Conservation (phyloP, 176 grass and related monocot species). For the Hsuehochloa calcarea region DNA sequence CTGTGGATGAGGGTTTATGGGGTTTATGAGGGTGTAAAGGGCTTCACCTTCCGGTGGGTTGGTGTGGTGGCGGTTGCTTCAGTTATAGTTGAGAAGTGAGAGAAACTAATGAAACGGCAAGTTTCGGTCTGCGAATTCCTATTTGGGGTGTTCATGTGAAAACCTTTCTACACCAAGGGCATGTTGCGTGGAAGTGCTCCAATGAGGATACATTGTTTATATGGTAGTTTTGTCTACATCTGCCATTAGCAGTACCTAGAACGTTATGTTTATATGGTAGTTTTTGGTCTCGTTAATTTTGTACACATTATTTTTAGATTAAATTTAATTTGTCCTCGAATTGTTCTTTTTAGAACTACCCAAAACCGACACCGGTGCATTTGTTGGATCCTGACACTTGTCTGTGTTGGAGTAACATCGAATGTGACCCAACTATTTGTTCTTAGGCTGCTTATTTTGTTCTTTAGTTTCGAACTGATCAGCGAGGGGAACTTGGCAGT, state of each 20-base stretch:
- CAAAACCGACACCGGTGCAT: neutral
- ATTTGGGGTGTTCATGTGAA: too few species aligned
- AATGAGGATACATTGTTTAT: neutral
- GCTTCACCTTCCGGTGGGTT: neutral
- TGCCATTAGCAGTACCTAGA: neutral
- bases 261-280: neutral
- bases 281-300: neutral
- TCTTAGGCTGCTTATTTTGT: neutral
- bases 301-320: neutral
- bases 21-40: neutral
- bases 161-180: neutral
- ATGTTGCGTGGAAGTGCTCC: neutral
- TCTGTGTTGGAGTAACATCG: neutral
- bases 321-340: neutral
- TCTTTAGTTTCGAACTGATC: conserved; percentile 4
- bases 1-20: conserved; percentile 25
- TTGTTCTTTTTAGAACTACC: neutral
- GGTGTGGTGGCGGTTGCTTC: neutral
- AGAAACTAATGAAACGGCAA: neutral
- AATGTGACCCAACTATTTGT: neutral
- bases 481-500: neutral
- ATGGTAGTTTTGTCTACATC: neutral
- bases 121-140: neutral
- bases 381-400: neutral
- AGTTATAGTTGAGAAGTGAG: neutral